These are phyloP conservation scores for Mycena alexandri DNA, from an alignment of 768 basidiomycete species.

Conservation along the genomic window DNA sequence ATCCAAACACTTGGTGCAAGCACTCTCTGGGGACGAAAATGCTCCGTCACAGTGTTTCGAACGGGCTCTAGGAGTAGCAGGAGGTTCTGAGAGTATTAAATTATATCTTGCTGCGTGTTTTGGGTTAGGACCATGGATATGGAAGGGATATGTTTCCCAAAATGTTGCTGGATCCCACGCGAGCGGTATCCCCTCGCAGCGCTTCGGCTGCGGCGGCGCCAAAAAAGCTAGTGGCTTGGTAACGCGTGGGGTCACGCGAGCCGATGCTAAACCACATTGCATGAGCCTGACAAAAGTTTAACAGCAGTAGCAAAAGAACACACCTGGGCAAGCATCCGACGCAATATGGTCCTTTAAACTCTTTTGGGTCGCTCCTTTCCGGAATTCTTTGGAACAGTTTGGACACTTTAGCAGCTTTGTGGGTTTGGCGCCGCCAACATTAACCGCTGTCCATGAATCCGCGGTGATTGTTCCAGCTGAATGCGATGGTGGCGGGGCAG, in stretches of 20 bases:
- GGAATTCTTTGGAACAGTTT: neutral
- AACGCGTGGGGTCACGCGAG: slow-evolving; percentile 1
- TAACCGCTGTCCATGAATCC: slow-evolving; percentile 14
- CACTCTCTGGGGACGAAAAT: neutral
- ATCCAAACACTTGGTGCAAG: slow-evolving; percentile 11
- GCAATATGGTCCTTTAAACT: too few relatives aligned
- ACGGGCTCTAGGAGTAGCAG: neutral
- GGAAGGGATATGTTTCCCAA: slow-evolving; percentile 14
- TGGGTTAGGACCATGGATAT: slow-evolving; percentile 1
- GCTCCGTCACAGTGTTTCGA: slow-evolving; percentile 1
- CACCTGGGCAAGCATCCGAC: too few relatives aligned
- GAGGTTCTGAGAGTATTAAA: neutral
- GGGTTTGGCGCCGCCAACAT: neutral
- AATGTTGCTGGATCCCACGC: too few relatives aligned
- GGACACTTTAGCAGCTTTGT: neutral
- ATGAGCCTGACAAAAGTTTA: too few relatives aligned
- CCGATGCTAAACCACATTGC: too few relatives aligned
- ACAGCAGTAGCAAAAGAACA: too few relatives aligned
- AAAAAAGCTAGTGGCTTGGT: neutral
- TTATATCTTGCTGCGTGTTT: neutral
- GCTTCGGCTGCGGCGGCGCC: neutral
- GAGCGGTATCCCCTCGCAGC: slow-evolving; percentile 2
- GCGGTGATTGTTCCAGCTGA: too few relatives aligned
- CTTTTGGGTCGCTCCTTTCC: too few relatives aligned
- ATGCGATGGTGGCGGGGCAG: slow-evolving; percentile 5